Percentiles rank a stretch among this genome's conserved stretches.
phyloP scores from a whole-genome alignment of 768 basidiomycete species.

The Daedaleopsis nitida region DNA sequence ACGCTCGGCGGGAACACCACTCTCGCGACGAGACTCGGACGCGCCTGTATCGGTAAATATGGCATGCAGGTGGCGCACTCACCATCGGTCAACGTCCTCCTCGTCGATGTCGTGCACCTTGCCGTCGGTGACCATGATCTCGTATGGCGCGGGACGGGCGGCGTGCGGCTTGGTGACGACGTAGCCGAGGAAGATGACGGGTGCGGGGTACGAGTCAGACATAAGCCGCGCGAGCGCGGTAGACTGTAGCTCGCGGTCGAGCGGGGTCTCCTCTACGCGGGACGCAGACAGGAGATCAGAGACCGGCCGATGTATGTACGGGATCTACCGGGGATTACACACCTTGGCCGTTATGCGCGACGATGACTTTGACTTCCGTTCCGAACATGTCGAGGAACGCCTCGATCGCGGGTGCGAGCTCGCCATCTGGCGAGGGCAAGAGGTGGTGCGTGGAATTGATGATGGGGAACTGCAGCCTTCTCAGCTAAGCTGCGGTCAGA shows the following conservation, averaged over 20 bases:
- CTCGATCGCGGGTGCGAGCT: slow-evolving; percentile 89
- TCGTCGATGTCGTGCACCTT: slow-evolving; percentile 77
- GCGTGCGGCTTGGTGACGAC: slow-evolving; percentile 74
- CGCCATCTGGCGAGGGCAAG: slow-evolving; percentile 82
- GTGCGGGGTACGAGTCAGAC: slow-evolving; percentile 64
- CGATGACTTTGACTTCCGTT: slow-evolving; percentile 77
- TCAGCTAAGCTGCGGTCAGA: not conserved
- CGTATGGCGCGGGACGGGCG: slow-evolving; percentile 69
- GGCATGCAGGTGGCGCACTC: not conserved
- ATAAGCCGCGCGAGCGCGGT: slow-evolving; percentile 81
- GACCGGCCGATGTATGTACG: not conserved
- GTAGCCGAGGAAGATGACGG: slow-evolving; percentile 81
- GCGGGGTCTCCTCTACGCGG: slow-evolving; percentile 74
- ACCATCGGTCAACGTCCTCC: slow-evolving; percentile 74
- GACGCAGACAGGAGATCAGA: not conserved
- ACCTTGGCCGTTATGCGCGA: slow-evolving; percentile 93
- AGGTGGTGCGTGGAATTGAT: slow-evolving; percentile 84
- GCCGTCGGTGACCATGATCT: slow-evolving; percentile 77
- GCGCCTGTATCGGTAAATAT: too few species aligned
- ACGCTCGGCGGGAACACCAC: too few species aligned
- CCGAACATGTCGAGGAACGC: slow-evolving; percentile 82
- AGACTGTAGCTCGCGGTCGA: slow-evolving; percentile 88
- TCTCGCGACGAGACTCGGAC: too few species aligned
- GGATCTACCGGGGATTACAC: not conserved
- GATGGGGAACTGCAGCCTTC: slow-evolving; percentile 71